Evolutionary conservation across 2,329 filamentous ascomycete genomes (phyloP), one percentile per base, ranked within the genome.

Genomic region (Cladorrhinum sp.): DNA sequence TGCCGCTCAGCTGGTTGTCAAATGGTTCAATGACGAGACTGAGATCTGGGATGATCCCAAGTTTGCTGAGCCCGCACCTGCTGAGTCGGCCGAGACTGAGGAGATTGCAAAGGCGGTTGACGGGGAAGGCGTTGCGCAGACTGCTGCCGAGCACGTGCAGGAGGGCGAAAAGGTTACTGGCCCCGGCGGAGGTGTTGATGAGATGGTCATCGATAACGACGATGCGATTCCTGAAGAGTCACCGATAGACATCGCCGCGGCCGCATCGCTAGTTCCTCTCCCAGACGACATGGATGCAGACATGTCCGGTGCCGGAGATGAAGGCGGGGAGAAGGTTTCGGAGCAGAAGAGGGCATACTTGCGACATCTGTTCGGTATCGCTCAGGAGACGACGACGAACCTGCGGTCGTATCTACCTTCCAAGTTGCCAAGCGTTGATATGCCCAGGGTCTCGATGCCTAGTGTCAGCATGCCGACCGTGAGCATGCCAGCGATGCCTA

Each of bases 1-100:
- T 48, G 82, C 86, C 1, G 82, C 83, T 45, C 80, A 82, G 61
- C 72, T 85, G 50, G 79, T 87, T 2, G 77, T 82, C 2, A 73
- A 77, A 27, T 90, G 87, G 86, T 82, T 82, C 65, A 70, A 74
- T 8, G 77, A 75, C 59, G 77, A 82, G 18, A 75, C 74, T 6
- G 71, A 73, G 1, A 67, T 82, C 13, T 71, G 77, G 5, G 81
- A 83, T 54, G 78, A 82, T 49, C 67, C 67, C 16, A 67, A 67
- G 56, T 69, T 71, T 55, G 65, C 67, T 0, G 65, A 66, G 36
- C 60, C 66, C 0, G 59, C 60, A n/a, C 63, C 65, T 1, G 60
- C 63, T 0, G 66, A 71, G 57, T 54, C 64, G 1, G 59, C 59
- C 6, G 70, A 71, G 58, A 65, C 65, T 13, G 66, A 68, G 36